Evolutionary conservation across 2,329 filamentous ascomycete genomes (phyloP), one percentile per base, ranked within the genome.

Genomic region (Penicillium palitans): DNA sequence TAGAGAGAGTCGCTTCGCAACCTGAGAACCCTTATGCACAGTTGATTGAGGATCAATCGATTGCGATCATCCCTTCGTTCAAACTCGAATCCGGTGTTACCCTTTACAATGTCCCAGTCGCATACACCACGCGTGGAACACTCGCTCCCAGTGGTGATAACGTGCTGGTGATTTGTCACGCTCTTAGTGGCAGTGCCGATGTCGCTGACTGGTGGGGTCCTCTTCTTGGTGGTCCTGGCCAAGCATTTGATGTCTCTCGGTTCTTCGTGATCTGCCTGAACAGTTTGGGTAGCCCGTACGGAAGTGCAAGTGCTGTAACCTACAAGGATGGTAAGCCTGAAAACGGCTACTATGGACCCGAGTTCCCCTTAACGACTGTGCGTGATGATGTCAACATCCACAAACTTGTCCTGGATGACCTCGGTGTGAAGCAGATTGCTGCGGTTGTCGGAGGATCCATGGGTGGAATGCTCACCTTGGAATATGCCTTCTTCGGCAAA

Each of bases 351-450:
- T 99, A 99, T 71, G 95, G 95, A 0, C 95, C 95, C 1, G 95
- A 99, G 71, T 99, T 99, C 67, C 95, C 95, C 47, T 79, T 99
- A 63, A 97, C 95, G 1, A 98, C 95, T 0, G 91, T 99, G 63
- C 84, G 93, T 65, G 95, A 99, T 73, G 95, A 99, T 78, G 93
- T 98, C 53, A 92, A 90, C 46, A 79, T 84, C 48, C 82, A 85
- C 64, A 84, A 83, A 58, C 68, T 82, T 4, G 76, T 85, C 15
- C 74, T 85, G 15, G 82, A 85, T 65, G 75, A 80, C 55, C 69
- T 85, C 33, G 81, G 81, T n/a, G 78, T 84, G 15, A 76, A 72
- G 50, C 78, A 81, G 59, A 79, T 85, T 42, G 82, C 81, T 6
- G 78, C 81, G 4, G 82, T 83, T 3, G 78, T 85, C 27, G 83